Conservation (phyloP, 495 filamentous ascomycete species). For the Penicillium bialowiezense region DNA sequence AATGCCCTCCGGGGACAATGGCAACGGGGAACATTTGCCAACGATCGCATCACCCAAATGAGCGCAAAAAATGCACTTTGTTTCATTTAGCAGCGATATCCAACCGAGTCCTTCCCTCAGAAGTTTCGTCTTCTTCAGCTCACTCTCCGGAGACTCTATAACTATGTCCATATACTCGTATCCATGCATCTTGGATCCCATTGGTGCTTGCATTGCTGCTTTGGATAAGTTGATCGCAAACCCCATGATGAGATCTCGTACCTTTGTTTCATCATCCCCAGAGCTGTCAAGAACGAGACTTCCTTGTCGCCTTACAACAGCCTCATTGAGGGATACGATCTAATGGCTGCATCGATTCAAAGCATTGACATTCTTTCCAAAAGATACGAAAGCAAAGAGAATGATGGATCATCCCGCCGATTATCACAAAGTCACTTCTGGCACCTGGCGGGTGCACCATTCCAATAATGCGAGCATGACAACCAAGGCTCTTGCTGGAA, state of each 20-base stretch:
- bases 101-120: background rate
- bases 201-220: background rate
- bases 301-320: conserved; percentile 3
- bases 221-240: no score
- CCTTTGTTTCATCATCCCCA: background rate
- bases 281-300: background rate
- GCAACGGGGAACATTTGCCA: no score
- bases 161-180: no score
- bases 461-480: background rate
- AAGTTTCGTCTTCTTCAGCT: no score
- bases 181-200: no score
- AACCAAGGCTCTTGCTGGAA: conserved; percentile 3
- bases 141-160: no score
- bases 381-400: background rate
- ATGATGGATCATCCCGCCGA: background rate
- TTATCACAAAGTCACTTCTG: background rate
- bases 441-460: background rate
- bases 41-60: background rate
- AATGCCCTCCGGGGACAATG: background rate
- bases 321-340: background rate
- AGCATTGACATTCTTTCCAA: background rate
- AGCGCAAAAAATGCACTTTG: no score
- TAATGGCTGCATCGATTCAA: conserved; percentile 6
- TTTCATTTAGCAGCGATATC: background rate
- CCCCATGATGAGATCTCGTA: background rate